Base-by-base conservation (phyloP, 2,329 filamentous ascomycete species). In the Orbilia ellipsospora region DNA sequence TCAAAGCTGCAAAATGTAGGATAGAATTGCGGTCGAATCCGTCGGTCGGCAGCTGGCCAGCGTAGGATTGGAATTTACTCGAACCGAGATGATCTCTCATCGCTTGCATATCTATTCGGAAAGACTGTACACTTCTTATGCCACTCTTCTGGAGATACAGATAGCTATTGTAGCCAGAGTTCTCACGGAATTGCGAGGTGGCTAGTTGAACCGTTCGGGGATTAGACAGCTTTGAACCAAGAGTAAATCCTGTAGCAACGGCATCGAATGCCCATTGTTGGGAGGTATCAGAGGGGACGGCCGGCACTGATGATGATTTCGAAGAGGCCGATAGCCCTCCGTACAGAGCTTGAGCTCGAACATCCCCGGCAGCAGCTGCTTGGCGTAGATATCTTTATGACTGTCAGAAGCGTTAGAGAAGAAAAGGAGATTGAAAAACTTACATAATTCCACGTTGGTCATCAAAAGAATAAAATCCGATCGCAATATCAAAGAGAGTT, bases 241-340 rank as follows among this genome's bases (percentile, higher is more conserved):
- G 28, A 0, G 63, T 64, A 40, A 74, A 74, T 0, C 70, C 70
- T 20, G 70, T 74, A 28, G 70, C 63, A 5, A 68, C 40, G 23
- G 70, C 70, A 50, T 74, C 63, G 16, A 68, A 74, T 15, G 40
- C 42, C 70, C 70, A 74, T 20, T 74, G 70, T n/a, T 74, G 70
- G 1, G 63, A 45, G 4, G 70, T 74, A 52, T 74, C 70, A 1
- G 69, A 54, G 2, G 69, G 69, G 2, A 73, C 62, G 2, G 13
- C 6, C 3, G 48, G 23, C 4, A 26, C 15, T 16, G 40, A 31
- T 1, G 0, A 40, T 31, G 31, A 55, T 42, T 45, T 18, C 5
- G 56, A 51, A 1, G 42, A 48, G 8, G 31, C 15, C 5, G 64
- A 51, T 18, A 68, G 63, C 8, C 36, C 44, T 7, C 65, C 70